These are phyloP conservation scores for Lipomyces yarrowii DNA, from an alignment of 1,139 yeast genomes.

Conservation along the genomic window DNA sequence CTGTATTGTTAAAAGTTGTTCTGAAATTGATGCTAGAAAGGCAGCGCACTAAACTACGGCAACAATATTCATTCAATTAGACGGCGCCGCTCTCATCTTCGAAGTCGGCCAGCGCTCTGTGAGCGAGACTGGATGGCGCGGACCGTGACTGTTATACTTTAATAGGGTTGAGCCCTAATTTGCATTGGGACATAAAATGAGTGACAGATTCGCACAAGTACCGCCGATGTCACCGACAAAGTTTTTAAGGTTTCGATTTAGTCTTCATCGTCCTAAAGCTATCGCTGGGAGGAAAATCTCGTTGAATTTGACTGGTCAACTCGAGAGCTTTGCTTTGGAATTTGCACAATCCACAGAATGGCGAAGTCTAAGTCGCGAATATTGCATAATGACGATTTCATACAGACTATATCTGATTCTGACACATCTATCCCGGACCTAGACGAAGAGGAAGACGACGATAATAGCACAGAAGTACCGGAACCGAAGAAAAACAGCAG, in stretches of 20 bases:
- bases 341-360: neutral
- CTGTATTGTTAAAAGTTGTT: constrained; percentile 3
- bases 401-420: constrained; percentile 74
- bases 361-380: constrained; percentile 6
- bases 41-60: neutral
- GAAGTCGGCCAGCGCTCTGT: neutral
- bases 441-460: constrained; percentile 42
- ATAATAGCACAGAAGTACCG: constrained; percentile 22
- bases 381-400: constrained; percentile 49
- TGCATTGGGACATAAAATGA: neutral
- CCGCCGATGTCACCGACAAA: constrained; percentile 13
- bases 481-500: constrained; percentile 39
- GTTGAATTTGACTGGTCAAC: neutral
- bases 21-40: constrained; percentile 6
- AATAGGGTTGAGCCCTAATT: constrained; percentile 24
- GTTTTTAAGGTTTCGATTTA: neutral
- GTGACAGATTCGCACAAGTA: neutral
- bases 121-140: neutral
- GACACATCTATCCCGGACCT: constrained; percentile 63
- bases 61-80: neutral
- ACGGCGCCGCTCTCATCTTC: neutral
- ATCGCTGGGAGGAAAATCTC: no score
- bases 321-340: neutral
- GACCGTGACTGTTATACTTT: constrained; percentile 9
- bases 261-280: neutral